Evolutionary conservation across 106 monocot species (phyloP), one percentile per base, ranked within the genome.

Genomic region (Chionographis japonica): DNA sequence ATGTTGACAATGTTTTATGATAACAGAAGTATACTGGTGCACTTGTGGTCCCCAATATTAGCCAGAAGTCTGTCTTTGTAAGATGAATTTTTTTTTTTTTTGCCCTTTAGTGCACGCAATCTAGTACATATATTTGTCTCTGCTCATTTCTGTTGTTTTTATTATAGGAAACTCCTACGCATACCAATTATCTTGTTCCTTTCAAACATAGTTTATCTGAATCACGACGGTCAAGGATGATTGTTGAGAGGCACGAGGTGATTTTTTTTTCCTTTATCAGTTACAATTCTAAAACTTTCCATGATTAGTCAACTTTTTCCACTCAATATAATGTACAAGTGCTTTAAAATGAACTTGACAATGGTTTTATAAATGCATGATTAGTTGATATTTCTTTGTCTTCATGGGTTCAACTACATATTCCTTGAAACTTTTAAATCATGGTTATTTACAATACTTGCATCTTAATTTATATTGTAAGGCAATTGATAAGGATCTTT

Each of bases 171-270:
- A 83, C 64, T 63, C 77, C 88, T 57, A 46, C 71, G 10, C 58
- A 77, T 60, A 65, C 56, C 12, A 80, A 67, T 56, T 68, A 37
- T 61, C 17, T 70, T 40, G 42, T 56, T 58, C 65, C 74, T 62
- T 50, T 78, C 41, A 68, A 74, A 60, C 67, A 75, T 10, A 77
- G 64, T 54, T 71, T 81, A 52, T 80, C 80, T 58, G 77, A 77
- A 13, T 70, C 77, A n/a, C 64, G 68, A 37, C 60, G 72, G 63
- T 63, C 75, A 63, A 83, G 65, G 70, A 68, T 75, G 75, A 42
- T 71, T 8, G 60, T 77, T 75, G 88, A 80, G 40, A 74, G 66
- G 65, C 54, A 75, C 49, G 88, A 84, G 80, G 88, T 88, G 41
- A 61, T 38, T 50, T 72, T 40, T 4, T 41, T 13, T 58, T 11